These are phyloP conservation scores for Xylariaceae sp. DNA, from an alignment of 2,329 filamentous ascomycete species.

Conservation along the genomic window DNA sequence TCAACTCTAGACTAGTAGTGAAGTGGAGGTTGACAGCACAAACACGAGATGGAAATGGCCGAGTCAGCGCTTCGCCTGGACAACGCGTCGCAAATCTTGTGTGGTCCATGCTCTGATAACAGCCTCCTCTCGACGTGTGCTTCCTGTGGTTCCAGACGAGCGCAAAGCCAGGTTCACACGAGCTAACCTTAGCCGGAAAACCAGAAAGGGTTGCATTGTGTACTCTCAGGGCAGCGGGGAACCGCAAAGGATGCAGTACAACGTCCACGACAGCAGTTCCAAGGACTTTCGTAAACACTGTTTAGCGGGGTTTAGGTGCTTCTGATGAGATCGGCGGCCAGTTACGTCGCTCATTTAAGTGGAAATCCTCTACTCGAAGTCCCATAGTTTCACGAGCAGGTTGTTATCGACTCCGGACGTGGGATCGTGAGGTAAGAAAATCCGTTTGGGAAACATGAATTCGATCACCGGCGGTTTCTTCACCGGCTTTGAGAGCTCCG, in stretches of 20 bases:
- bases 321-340: not conserved
- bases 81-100: too few species aligned
- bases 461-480: conserved; percentile 87
- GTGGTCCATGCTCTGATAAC: too few species aligned
- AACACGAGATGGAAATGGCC: too few species aligned
- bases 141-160: not conserved
- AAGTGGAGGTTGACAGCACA: conserved; percentile 18
- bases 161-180: not conserved
- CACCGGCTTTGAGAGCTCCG: conserved; percentile 75
- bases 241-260: conserved; percentile 5
- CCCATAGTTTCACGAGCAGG: conserved; percentile 56
- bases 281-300: not conserved
- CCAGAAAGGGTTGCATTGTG: not conserved
- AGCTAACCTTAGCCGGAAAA: not conserved
- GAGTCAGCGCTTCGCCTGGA: too few species aligned
- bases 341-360: conserved; percentile 1
- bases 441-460: conserved; percentile 85
- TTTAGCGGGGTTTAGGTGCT: too few species aligned
- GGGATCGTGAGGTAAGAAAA: conserved; percentile 56
- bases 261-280: not conserved
- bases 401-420: conserved; percentile 45
- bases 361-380: conserved; percentile 37
- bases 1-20: conserved; percentile 22
- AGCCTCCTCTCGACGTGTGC: not conserved
- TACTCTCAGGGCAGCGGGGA: not conserved